phyloP scores from a whole-genome alignment of 306 rosid genomes.

The Medicago arabica region DNA sequence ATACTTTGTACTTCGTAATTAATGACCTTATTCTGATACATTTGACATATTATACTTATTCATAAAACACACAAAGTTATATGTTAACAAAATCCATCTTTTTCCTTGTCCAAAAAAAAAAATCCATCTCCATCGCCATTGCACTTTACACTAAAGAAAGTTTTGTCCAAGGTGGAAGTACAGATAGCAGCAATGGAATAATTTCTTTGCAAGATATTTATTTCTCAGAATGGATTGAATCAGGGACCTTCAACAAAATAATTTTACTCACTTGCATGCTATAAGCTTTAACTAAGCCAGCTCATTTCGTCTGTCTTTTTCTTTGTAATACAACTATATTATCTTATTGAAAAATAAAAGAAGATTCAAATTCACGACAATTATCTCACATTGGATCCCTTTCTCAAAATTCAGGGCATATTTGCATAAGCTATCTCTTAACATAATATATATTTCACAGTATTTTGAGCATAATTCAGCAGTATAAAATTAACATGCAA shows the following conservation, averaged over 20 bases:
- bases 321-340: slow-evolving; percentile 7
- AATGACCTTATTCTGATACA: too few species aligned
- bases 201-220: background rate
- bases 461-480: background rate
- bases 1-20: too few species aligned
- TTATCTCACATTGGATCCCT: slow-evolving; percentile 5
- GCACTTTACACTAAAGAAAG: background rate
- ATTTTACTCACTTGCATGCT: background rate
- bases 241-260: background rate
- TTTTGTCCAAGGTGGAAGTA: background rate
- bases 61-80: too few species aligned
- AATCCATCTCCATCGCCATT: too few species aligned
- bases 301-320: background rate
- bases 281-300: background rate
- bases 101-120: too few species aligned
- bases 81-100: too few species aligned
- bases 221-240: background rate
- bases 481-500: background rate
- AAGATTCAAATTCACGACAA: slow-evolving; percentile 9
- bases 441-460: background rate
- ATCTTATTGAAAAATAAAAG: background rate
- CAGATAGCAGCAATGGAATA: background rate
- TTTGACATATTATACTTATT: too few species aligned
- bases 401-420: slow-evolving; percentile 3
- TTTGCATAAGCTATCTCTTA: background rate